Evolutionary conservation across 306 rosid species (phyloP).

Genomic region (Lagenaria siceraria): DNA sequence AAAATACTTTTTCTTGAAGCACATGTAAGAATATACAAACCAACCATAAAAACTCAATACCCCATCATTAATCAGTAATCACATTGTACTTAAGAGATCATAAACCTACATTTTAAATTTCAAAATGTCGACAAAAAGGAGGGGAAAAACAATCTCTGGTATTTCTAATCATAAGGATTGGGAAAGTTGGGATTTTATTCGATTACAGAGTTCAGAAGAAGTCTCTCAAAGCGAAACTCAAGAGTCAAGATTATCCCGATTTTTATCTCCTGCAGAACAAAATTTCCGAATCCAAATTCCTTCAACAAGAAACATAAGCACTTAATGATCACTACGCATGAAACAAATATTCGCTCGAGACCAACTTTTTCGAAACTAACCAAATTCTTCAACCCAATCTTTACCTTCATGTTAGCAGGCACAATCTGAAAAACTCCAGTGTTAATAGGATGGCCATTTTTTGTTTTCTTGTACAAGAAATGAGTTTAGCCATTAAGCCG

Average conservation of each 20-base stretch:
- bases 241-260: not conserved
- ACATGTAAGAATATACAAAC: too few species aligned
- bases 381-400: not conserved
- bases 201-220: not conserved
- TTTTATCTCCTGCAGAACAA: not conserved
- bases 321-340: not conserved
- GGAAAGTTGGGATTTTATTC: not conserved
- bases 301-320: not conserved
- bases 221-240: not conserved
- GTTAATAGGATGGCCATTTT: not conserved
- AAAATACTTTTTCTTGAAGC: too few species aligned
- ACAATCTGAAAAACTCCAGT: not conserved
- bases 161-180: not conserved
- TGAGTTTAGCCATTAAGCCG: constrained; percentile 38
- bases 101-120: not conserved
- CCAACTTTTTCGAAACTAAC: not conserved
- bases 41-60: too few species aligned
- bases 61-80: too few species aligned
- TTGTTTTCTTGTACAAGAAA: not conserved
- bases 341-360: not conserved
- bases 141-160: not conserved
- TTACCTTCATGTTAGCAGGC: not conserved
- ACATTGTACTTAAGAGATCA: not conserved
- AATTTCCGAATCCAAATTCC: not conserved
- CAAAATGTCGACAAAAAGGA: not conserved